These are phyloP conservation scores for Lachnellula occidentalis DNA, from an alignment of 2,329 filamentous ascomycete genomes.

Conservation along the genomic window DNA sequence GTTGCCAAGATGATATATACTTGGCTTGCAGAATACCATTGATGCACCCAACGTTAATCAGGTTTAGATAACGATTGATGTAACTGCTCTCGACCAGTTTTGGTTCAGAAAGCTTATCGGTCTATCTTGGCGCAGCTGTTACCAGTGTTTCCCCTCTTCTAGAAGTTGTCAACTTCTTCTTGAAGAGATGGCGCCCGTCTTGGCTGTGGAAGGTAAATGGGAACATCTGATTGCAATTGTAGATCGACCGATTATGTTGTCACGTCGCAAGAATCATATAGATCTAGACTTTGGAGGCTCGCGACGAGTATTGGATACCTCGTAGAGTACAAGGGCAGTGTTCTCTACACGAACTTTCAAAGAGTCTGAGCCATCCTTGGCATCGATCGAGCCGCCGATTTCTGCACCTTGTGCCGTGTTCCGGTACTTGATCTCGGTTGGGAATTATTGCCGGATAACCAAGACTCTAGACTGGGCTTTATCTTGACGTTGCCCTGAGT, in stretches of 20 bases:
- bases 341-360: not conserved
- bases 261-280: not conserved
- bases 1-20: not conserved
- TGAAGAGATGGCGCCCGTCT: constrained; percentile 4
- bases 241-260: too few species aligned
- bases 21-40: not conserved
- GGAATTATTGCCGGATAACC: not conserved
- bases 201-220: not conserved
- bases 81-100: not conserved
- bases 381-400: not conserved
- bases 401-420: not conserved
- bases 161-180: constrained; percentile 3
- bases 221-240: too few species aligned
- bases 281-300: not conserved
- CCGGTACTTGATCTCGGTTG: not conserved
- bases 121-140: not conserved
- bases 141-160: not conserved
- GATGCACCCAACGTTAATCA: not conserved
- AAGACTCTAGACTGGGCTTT: not conserved
- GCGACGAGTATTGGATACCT: not conserved
- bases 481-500: not conserved
- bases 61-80: not conserved
- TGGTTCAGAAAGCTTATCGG: not conserved
- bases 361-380: not conserved
- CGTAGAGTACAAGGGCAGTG: not conserved